Evolutionary conservation across 2,329 filamentous ascomycete genomes (phyloP), one percentile per base, ranked within the genome.

Genomic region (Colletotrichum sp.): DNA sequence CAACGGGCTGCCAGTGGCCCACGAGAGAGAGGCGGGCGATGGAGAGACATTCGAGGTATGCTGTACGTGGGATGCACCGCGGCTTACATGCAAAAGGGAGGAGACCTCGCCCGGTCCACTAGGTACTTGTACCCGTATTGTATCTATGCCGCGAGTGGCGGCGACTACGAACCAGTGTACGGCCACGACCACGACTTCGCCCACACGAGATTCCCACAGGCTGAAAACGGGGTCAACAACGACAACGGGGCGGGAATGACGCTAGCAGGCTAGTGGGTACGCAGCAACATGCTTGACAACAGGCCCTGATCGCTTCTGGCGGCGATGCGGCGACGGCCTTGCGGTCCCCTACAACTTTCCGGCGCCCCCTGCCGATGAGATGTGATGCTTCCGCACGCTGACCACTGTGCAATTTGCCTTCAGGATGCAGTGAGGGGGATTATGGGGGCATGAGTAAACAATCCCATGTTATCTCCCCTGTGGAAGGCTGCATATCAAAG

Each of bases 151-250:
- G 44, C 64, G 59, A 64, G 34, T 68, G 63, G 70, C 73, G 57
- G 65, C 70, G 18, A 59, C 70, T 64, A 30, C 64, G n/a, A 34
- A 57, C 49, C 44, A 49, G 44, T 49, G 44, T 49, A 21, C 44
- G 44, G 44, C 59, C 13, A 64, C 32, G 44, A 59, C 64, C 32
- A 28, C 55, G 7, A 24, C 21, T 28, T 34, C 60, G 44, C 59
- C 72, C 34, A 76, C 73, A 73, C 70, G 73, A 69, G 73, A 76
- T 76, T 76, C n/a, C 15, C 70, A 76, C 73, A 76, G 73, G 73
- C 70, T n/a, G 18, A 8, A 34, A 69, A 69, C 64, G 63, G 64
- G 16, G 49, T 65, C 65, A 59, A 64, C 64, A 76, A 76, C 64
- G 30, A 68, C 63, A 60, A 72, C 72, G 69, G 70, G 64, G 64